Evolutionary conservation across 768 basidiomycete genomes (phyloP).

Genomic region (Naganishia randhawae): DNA sequence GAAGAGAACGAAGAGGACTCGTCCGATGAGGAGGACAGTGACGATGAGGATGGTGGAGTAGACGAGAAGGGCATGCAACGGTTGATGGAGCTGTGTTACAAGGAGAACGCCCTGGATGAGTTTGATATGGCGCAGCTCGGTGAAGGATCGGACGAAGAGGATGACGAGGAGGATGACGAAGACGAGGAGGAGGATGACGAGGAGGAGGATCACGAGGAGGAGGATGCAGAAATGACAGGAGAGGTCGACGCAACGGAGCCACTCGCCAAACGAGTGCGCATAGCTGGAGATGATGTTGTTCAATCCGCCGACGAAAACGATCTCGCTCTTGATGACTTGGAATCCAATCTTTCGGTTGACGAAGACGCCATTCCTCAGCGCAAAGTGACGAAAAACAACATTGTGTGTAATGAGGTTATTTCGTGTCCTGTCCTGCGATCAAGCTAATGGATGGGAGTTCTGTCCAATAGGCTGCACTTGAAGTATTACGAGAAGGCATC

Average conservation of each 20-base stretch:
- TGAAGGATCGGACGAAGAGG: constrained; percentile 38
- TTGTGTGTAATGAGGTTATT: constrained; percentile 54
- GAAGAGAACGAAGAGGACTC: constrained; percentile 19
- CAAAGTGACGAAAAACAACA: constrained; percentile 79
- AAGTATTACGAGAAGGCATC: constrained; percentile 39
- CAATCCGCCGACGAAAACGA: constrained; percentile 53
- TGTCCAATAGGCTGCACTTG: constrained; percentile 33
- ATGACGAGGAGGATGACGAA: constrained; percentile 46
- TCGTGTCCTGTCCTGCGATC: constrained; percentile 2
- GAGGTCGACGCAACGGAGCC: constrained; percentile 35
- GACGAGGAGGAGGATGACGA: constrained; percentile 42
- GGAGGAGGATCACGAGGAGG: constrained; percentile 42
- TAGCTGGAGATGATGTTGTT: constrained; percentile 39
- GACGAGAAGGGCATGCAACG: constrained; percentile 26
- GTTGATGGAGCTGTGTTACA: constrained; percentile 34
- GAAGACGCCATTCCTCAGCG: constrained; percentile 76
- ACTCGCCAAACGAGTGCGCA: constrained; percentile 28
- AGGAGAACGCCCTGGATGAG: constrained; percentile 64
- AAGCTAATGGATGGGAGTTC: background rate
- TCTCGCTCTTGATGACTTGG: constrained; percentile 66
- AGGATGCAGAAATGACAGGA: constrained; percentile 48
- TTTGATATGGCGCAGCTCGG: constrained; percentile 61
- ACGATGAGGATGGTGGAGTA: constrained; percentile 27
- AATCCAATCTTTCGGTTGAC: constrained; percentile 58
- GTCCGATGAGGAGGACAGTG: constrained; percentile 23